These are phyloP conservation scores for Suillus brevipes DNA, from an alignment of 768 basidiomycete species.

Conservation along the genomic window DNA sequence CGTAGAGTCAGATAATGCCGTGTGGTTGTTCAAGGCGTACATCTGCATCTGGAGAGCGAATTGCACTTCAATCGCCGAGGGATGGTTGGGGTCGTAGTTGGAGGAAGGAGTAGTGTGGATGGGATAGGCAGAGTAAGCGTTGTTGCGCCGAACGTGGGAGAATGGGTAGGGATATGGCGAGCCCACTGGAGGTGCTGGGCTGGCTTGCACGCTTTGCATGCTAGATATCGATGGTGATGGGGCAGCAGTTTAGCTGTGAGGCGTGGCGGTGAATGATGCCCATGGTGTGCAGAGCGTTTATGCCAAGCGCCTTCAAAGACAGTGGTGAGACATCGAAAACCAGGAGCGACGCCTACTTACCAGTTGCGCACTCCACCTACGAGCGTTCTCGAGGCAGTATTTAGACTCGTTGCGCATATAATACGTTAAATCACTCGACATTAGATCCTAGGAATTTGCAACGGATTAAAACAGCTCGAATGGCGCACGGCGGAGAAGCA, in stretches of 20 bases:
- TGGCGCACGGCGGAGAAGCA: neutral
- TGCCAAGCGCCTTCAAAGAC: conserved; percentile 37
- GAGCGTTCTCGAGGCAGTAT: neutral
- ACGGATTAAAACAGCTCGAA: neutral
- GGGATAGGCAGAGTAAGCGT: conserved; percentile 39
- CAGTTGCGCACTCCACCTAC: conserved; percentile 41
- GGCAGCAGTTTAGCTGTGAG: conserved; percentile 55
- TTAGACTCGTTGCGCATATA: conserved; percentile 27
- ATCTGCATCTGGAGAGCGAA: conserved; percentile 77
- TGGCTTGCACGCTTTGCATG: conserved; percentile 50
- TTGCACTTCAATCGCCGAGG: conserved; percentile 61
- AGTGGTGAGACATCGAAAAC: neutral
- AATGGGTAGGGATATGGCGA: conserved; percentile 83
- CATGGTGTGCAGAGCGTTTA: conserved; percentile 51
- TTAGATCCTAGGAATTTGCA: conserved; percentile 36
- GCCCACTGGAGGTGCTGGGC: conserved; percentile 57
- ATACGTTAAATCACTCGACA: conserved; percentile 38
- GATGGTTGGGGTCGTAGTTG: conserved; percentile 43
- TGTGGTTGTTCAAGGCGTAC: conserved; percentile 70
- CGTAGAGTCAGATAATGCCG: conserved; percentile 66
- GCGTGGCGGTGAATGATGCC: conserved; percentile 59
- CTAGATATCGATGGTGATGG: conserved; percentile 65
- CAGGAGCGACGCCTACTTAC: conserved; percentile 22
- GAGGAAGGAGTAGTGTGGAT: conserved; percentile 43
- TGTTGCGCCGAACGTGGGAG: conserved; percentile 64